Conservation (phyloP, 2,329 filamentous ascomycete genomes). For the Aspergillus sp. region DNA sequence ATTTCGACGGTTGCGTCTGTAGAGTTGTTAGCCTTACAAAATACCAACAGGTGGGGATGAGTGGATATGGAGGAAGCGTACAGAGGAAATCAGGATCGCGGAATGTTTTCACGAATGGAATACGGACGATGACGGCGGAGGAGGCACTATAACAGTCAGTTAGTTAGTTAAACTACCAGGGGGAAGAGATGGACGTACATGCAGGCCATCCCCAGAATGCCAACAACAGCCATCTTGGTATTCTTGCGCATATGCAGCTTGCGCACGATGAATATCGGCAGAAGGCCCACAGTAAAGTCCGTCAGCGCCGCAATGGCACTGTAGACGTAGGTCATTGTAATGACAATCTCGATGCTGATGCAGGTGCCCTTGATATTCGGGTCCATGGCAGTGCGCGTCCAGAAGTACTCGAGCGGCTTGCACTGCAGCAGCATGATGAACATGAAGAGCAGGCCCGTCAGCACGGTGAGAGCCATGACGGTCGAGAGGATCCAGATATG, state of each 20-base stretch:
- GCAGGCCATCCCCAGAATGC: constrained; percentile 58
- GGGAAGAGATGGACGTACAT: constrained; percentile 29
- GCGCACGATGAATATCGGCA: constrained; percentile 5
- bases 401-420: constrained; percentile 51
- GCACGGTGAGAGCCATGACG: constrained; percentile 45
- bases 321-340: constrained; percentile 36
- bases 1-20: constrained; percentile 43
- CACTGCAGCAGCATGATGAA: constrained; percentile 58
- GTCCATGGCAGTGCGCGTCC: constrained; percentile 36
- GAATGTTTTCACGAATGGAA: constrained; percentile 44
- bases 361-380: constrained; percentile 41
- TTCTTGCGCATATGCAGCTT: constrained; percentile 5
- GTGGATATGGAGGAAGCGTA: no score
- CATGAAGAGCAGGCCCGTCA: constrained; percentile 50
- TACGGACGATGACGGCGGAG: constrained; percentile 41
- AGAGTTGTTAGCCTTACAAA: not conserved
- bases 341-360: constrained; percentile 37
- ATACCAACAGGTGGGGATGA: not conserved
- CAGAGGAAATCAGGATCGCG: constrained; percentile 34
- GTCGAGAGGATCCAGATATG: constrained; percentile 50
- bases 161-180: not conserved
- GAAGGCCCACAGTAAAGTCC: constrained; percentile 52
- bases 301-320: constrained; percentile 37
- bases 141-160: not conserved
- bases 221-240: constrained; percentile 35